Conservation (phyloP, 441 rosid genomes). For the Gossypium laxum region DNA sequence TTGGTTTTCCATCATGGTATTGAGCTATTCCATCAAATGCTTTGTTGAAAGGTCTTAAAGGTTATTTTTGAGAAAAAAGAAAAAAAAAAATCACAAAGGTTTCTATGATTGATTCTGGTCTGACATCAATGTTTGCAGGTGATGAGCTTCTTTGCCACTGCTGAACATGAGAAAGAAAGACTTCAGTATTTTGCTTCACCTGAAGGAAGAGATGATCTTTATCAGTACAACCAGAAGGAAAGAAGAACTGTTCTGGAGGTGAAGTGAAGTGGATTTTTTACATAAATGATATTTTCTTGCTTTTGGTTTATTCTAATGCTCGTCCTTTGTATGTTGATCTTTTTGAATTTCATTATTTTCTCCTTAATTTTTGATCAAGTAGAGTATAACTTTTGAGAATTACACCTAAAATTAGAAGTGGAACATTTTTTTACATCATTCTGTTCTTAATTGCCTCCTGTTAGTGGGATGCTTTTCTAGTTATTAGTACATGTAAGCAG, state of each 20-base stretch:
- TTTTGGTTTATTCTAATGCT: background rate
- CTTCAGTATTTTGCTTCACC: conserved; percentile 81
- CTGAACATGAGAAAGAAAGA: conserved; percentile 72
- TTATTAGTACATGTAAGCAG: background rate
- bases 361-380: background rate
- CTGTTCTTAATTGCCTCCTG: background rate
- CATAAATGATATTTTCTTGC: background rate
- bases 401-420: background rate
- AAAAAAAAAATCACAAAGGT: background rate
- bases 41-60: background rate
- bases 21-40: background rate
- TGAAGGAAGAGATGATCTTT: conserved; percentile 90
- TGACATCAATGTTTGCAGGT: conserved; percentile 34
- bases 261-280: conserved; percentile 15
- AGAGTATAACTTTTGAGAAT: background rate
- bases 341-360: background rate
- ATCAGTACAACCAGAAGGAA: conserved; percentile 86
- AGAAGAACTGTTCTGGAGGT: conserved; percentile 87
- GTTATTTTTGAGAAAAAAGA: background rate
- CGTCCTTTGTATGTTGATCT: background rate
- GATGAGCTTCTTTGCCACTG: conserved; percentile 77
- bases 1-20: conserved; percentile 10
- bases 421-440: background rate
- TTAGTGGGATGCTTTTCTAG: background rate
- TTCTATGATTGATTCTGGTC: background rate